Base-by-base conservation (phyloP, 2,329 filamentous ascomycete species). In the Herpotrichia juniperi region DNA sequence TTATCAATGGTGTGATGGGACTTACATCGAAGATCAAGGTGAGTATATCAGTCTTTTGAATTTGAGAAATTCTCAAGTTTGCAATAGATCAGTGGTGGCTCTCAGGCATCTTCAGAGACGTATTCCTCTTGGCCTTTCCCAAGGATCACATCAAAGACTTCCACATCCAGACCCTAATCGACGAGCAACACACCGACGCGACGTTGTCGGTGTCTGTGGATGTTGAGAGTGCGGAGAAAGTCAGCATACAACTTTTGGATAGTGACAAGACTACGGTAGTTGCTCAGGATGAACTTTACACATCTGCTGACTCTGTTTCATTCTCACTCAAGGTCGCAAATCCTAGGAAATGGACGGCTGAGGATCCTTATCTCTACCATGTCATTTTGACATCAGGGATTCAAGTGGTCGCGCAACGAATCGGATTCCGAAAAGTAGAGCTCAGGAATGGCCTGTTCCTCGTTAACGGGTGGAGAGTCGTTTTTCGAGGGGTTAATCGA, bases 1-100 rank as follows among this genome's bases (percentile, higher is more conserved):
- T 0, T 88, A 88, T 53, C 84, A 87, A 62, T 88, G 82, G 78
- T 87, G 78, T 31, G 85, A 87, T 58, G 86, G 82, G 1, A 81
- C 81, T 0, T 88, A 88, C 59, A 83, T 88, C 24, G 86, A 88
- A 64, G 84, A 87, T 50, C 83, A 76, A 31, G 9, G 28, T 31
- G 28, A 8, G 26, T 30, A 30, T 30, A 8, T 30, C 26, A 12
- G 28, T 31, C n/a, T 31, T 31, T n/a, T 7, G 12, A 37, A 37
- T 37, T n/a, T 8, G 12, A 9, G 16, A n/a, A n/a, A 37, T 19
- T 7, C 16, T 17, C 7, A 37, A n/a, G 8, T n/a, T 37, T 7
- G 34, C 12, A 37, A 7, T 19, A 58, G 68, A 51, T 24, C 48
- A 51, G 24, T 51, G 48, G 48, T 42, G 42, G 32, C 25, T 50